phyloP scores from a whole-genome alignment of 805 yeast species.

The Candida koratica region DNA sequence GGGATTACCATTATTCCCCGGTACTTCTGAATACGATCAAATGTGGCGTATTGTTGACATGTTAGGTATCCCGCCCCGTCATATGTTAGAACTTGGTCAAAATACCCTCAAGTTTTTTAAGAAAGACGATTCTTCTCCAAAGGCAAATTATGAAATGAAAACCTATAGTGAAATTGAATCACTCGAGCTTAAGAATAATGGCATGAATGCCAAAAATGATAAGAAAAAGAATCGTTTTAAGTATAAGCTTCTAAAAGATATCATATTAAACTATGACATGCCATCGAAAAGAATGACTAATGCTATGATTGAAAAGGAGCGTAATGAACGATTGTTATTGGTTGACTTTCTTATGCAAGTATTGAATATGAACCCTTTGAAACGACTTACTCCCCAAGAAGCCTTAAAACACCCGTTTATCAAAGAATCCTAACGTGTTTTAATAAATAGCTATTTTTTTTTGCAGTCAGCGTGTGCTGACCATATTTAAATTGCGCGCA shows the following conservation, averaged over 20 bases:
- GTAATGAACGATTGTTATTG: conserved; percentile 64
- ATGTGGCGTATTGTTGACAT: conserved; percentile 75
- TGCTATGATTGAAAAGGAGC: conserved; percentile 61
- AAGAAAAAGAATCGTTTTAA: conserved; percentile 79
- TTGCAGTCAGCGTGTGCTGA: conserved; percentile 5
- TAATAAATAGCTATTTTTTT: background rate
- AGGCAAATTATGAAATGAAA: conserved; percentile 31
- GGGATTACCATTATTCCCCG: conserved; percentile 93
- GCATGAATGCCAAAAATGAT: conserved; percentile 44
- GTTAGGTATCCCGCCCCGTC: conserved; percentile 83
- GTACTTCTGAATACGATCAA: conserved; percentile 90
- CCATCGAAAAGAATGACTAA: conserved; percentile 56
- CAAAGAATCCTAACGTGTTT: conserved; percentile 19
- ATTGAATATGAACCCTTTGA: conserved; percentile 82
- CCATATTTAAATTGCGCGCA: no score
- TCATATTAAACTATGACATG: conserved; percentile 70
- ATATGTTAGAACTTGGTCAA: conserved; percentile 97
- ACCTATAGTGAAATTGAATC: conserved; percentile 32
- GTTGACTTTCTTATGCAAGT: conserved; percentile 76
- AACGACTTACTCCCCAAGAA: conserved; percentile 96
- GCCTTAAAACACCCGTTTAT: conserved; percentile 90
- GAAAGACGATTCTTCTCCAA: conserved; percentile 26
- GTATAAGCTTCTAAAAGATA: conserved; percentile 59
- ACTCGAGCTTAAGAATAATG: conserved; percentile 21
- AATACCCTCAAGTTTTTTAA: conserved; percentile 69